Percentiles rank a stretch among this genome's conserved stretches.
These are phyloP conservation scores for Kitagawia praeruptora DNA, from an alignment of 129 eudicot species.

Conservation along the genomic window DNA sequence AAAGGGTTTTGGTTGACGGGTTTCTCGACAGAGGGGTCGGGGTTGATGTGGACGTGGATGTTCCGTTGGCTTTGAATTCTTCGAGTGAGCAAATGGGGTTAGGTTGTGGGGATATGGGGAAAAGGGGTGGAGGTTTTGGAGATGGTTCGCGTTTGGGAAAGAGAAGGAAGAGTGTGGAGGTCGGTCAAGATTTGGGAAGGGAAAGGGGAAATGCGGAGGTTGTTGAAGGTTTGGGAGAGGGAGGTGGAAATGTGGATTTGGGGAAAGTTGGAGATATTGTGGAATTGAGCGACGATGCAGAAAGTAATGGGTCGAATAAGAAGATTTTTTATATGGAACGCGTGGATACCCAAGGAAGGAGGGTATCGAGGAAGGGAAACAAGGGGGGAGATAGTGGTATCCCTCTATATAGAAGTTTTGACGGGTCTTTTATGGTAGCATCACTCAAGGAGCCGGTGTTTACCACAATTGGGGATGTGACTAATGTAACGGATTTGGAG, in stretches of 20 bases:
- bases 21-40: neutral
- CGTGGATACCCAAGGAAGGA: neutral
- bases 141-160: neutral
- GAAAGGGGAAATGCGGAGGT: neutral
- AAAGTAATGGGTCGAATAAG: neutral
- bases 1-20: neutral
- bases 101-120: neutral
- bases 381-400: neutral
- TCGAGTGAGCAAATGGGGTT: neutral
- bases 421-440: neutral
- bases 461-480: neutral
- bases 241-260: neutral
- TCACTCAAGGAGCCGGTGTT: neutral
- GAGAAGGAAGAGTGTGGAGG: neutral
- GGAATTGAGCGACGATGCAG: neutral
- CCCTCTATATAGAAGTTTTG: neutral
- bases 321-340: slow-evolving; percentile 2
- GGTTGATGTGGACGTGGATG: neutral
- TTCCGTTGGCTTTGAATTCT: neutral
- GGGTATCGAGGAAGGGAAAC: neutral
- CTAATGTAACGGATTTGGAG: neutral
- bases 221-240: neutral
- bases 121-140: neutral
- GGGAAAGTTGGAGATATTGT: neutral
- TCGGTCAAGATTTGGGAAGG: neutral